Evolutionary conservation across 2,329 filamentous ascomycete species (phyloP), one percentile per base, ranked within the genome.

Genomic region (Penicillium palitans): DNA sequence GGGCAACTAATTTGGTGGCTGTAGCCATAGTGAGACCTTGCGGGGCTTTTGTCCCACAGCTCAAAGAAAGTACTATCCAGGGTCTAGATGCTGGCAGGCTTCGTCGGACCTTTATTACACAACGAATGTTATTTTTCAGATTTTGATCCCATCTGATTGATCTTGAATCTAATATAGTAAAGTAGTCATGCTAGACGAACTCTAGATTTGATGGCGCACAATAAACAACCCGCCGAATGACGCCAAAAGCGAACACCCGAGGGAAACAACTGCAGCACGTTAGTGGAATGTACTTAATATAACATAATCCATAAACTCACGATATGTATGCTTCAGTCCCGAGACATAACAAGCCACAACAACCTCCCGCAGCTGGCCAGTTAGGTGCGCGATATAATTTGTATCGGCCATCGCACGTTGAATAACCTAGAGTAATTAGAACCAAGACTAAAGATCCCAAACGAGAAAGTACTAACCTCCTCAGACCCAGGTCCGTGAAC

Each of bases 381-480:
- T 61, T 1, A 74, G 57, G 3, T 67, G 64, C 2, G 69, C 66
- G n/a, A 80, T 73, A 56, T 78, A 80, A 1, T 70, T 67, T 9
- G 78, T 75, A 50, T 78, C 73, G 0, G 72, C 73, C 29, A 76
- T 70, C 1, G 77, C 76, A 19, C 72, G 71, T 46, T 66, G 63
- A 54, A 80, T 78, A n/a, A 80, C 74, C 76, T 79, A 55, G n/a
- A 5, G 64, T 66, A 21, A 12, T 61, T 24, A 61, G 39, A 10
- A 48, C 13, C 2, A 12, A n/a, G 15, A 25, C 6, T 1, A 25
- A 35, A 25, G 1, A 25, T 25, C 3, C 6, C 5, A 3, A 5
- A 2, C 8, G 24, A n/a, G 13, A 4, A 29, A 17, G 4, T 1
- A 50, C 49, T 13, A 35, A 65, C 65, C 70, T 57, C 68, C 29